Percentiles rank a stretch among this genome's conserved stretches.
phyloP scores from a whole-genome alignment of 306 rosid genomes.

The Echinosophora koreensis region DNA sequence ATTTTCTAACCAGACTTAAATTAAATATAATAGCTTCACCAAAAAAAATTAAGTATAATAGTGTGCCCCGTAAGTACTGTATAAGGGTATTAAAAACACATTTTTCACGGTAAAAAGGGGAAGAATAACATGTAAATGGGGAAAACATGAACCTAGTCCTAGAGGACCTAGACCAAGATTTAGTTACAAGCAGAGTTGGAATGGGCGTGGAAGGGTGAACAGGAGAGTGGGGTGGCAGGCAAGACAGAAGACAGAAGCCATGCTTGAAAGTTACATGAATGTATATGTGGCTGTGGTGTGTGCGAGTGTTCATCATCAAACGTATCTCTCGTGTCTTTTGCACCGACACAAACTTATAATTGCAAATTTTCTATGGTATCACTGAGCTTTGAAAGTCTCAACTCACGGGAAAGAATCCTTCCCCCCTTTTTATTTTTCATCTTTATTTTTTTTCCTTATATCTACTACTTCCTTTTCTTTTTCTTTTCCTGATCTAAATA shows the following conservation, averaged over 20 bases:
- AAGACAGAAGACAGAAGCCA: neutral
- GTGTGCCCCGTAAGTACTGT: too few relatives aligned
- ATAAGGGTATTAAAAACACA: too few relatives aligned
- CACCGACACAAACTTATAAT: constrained; percentile 42
- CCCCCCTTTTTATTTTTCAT: neutral
- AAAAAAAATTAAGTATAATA: too few relatives aligned
- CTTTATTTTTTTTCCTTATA: neutral
- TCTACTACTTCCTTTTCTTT: neutral
- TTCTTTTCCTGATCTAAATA: neutral
- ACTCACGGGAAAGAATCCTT: constrained; percentile 40
- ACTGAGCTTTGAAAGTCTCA: constrained; percentile 43
- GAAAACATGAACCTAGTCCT: neutral
- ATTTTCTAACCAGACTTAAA: too few relatives aligned
- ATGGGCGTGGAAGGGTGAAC: neutral
- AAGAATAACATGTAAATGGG: neutral
- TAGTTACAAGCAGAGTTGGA: neutral
- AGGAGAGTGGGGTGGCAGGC: neutral
- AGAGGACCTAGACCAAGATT: neutral
- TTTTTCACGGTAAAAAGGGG: too few relatives aligned
- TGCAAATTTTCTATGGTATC: constrained; percentile 16
- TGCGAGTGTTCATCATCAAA: neutral
- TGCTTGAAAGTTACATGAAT: neutral
- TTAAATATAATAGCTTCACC: too few relatives aligned
- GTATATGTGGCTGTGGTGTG: neutral
- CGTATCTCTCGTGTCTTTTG: constrained; percentile 36